These are phyloP conservation scores for Moricandia arvensis DNA, from an alignment of 345 rosid genomes.

Conservation along the genomic window DNA sequence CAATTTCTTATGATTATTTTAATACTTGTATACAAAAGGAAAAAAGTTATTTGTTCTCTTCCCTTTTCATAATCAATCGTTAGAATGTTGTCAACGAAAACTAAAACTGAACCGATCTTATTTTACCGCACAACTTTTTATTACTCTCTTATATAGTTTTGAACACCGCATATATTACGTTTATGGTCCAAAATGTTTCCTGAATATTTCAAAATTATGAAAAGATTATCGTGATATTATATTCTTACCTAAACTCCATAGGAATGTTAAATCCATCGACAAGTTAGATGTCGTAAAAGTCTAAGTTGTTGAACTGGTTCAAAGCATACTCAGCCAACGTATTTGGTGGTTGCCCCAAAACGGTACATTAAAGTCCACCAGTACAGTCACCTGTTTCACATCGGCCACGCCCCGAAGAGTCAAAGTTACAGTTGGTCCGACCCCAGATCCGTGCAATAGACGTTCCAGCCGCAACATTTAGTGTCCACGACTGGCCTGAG, in stretches of 20 bases:
- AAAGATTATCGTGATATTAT: background rate
- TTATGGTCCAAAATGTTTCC: background rate
- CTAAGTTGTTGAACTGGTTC: conserved; percentile 49
- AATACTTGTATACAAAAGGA: too few species aligned
- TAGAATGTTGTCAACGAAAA: too few species aligned
- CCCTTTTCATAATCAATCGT: too few species aligned
- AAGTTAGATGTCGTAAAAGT: conserved; percentile 41
- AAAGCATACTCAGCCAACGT: conserved; percentile 61
- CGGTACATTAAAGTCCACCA: conserved; percentile 45
- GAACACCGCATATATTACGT: too few species aligned
- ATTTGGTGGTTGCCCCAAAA: conserved; percentile 56
- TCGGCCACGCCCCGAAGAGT: conserved; percentile 31
- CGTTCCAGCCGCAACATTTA: conserved; percentile 33
- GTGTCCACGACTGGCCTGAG: conserved; percentile 28
- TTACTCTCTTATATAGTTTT: too few species aligned
- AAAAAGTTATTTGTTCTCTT: too few species aligned
- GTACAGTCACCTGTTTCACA: conserved; percentile 62
- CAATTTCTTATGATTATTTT: too few species aligned
- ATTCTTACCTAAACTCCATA: conserved; percentile 40
- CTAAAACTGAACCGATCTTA: too few species aligned
- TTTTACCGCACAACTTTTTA: too few species aligned
- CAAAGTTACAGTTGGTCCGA: conserved; percentile 41
- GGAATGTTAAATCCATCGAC: conserved; percentile 42
- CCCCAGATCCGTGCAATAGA: conserved; percentile 41
- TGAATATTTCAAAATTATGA: background rate